Percentiles rank a stretch among this genome's conserved stretches.
These are phyloP conservation scores for Acidiella bohemica DNA, from an alignment of 495 filamentous ascomycete genomes.

Conservation along the genomic window DNA sequence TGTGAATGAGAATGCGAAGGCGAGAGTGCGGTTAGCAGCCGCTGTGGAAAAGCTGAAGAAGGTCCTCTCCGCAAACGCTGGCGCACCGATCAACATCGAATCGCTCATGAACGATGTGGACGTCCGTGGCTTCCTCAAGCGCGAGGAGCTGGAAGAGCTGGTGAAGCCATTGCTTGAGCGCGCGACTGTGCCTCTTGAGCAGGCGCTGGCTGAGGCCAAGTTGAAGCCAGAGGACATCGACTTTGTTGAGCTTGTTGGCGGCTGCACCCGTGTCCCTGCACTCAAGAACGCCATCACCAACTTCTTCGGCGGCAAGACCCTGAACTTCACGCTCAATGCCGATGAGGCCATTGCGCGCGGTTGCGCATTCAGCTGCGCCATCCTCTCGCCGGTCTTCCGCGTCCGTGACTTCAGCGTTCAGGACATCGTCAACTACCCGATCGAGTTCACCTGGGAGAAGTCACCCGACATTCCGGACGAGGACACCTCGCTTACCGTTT, in stretches of 20 bases:
- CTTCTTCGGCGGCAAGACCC: slow-evolving; percentile 70
- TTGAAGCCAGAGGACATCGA: slow-evolving; percentile 87
- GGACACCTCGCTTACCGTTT: slow-evolving; percentile 93
- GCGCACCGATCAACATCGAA: slow-evolving; percentile 93
- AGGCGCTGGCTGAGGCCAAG: slow-evolving; percentile 83
- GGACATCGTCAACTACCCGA: slow-evolving; percentile 95
- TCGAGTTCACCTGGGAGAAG: slow-evolving; percentile 99
- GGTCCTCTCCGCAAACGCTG: slow-evolving; percentile 88
- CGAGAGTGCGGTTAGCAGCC: slow-evolving; percentile 67
- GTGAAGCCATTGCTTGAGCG: slow-evolving; percentile 72
- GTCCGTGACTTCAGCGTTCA: slow-evolving; percentile 95
- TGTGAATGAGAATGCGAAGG: slow-evolving; percentile 78
- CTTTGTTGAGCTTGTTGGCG: slow-evolving; percentile 83
- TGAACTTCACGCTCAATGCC: slow-evolving; percentile 96
- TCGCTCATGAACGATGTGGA: slow-evolving; percentile 97
- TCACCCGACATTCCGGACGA: slow-evolving; percentile 97
- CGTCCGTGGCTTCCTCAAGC: slow-evolving; percentile 76
- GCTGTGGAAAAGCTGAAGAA: slow-evolving; percentile 98
- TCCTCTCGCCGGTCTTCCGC: slow-evolving; percentile 94
- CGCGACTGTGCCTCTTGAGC: slow-evolving; percentile 61
- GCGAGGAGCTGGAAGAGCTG: slow-evolving; percentile 86
- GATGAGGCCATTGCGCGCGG: slow-evolving; percentile 95
- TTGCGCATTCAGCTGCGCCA: slow-evolving; percentile 95
- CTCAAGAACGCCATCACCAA: slow-evolving; percentile 80
- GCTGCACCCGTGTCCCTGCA: slow-evolving; percentile 83